These are phyloP conservation scores for Pleoardoris graminearum DNA, from an alignment of 2,329 filamentous ascomycete species.

Conservation along the genomic window DNA sequence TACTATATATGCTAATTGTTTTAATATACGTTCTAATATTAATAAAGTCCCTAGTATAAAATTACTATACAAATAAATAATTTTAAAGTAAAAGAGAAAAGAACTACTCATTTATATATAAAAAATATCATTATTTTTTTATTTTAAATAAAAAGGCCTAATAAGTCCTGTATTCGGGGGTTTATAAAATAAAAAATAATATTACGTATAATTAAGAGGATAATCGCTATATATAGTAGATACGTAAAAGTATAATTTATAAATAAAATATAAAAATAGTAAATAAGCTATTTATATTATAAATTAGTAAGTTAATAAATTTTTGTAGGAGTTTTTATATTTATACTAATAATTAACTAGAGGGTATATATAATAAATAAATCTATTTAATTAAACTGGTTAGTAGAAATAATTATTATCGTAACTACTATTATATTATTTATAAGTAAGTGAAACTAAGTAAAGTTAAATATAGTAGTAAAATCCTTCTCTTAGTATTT, in stretches of 20 bases:
- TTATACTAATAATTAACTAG: slow-evolving; percentile 10
- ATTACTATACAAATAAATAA: slow-evolving; percentile 8
- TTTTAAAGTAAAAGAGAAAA: slow-evolving; percentile 14
- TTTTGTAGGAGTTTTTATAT: slow-evolving; percentile 15
- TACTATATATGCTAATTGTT: too few relatives aligned
- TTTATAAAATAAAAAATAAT: slow-evolving; percentile 12
- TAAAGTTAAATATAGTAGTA: slow-evolving; percentile 9
- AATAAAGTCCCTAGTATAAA: slow-evolving; percentile 8
- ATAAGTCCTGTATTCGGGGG: slow-evolving; percentile 11
- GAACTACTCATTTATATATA: slow-evolving; percentile 17
- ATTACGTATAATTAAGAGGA: slow-evolving; percentile 10
- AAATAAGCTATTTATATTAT: too few relatives aligned
- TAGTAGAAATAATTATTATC: slow-evolving; percentile 12
- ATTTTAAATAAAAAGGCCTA: slow-evolving; percentile 13
- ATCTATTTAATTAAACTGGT: slow-evolving; percentile 12
- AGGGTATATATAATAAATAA: slow-evolving; percentile 13
- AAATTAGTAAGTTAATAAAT: neutral
- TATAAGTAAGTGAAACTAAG: slow-evolving; percentile 12
- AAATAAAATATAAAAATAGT: slow-evolving; percentile 11
- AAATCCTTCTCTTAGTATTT: slow-evolving; percentile 7
- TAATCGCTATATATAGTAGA: slow-evolving; percentile 15
- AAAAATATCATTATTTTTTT: slow-evolving; percentile 11
- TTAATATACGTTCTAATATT: slow-evolving; percentile 10
- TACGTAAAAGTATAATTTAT: slow-evolving; percentile 8
- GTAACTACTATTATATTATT: slow-evolving; percentile 12